Percentiles rank a stretch among this genome's conserved stretches.
phyloP scores from a whole-genome alignment of 2,329 filamentous ascomycete genomes.

The Coniosporium tulheliwenetii region DNA sequence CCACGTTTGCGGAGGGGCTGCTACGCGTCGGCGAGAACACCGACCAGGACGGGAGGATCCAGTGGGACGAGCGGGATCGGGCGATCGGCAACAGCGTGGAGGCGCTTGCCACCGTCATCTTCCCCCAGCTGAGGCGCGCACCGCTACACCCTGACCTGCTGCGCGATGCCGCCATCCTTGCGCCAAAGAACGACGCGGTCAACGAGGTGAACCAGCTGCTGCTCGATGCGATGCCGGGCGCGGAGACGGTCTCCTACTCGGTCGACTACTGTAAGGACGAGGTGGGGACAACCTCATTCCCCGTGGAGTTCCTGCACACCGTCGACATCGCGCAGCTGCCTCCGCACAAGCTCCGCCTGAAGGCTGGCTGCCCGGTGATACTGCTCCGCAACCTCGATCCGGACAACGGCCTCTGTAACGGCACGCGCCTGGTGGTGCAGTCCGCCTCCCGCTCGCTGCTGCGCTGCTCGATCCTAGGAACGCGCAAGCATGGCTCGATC shows the following conservation, averaged over 20 bases:
- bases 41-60: background rate
- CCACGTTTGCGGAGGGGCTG: background rate
- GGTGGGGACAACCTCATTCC: background rate
- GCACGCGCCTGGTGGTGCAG: slow-evolving; percentile 1
- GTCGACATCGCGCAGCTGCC: background rate
- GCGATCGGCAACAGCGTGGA: background rate
- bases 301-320: slow-evolving; percentile 1
- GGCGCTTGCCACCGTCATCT: background rate
- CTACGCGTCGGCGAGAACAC: slow-evolving; percentile 1
- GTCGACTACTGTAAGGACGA: slow-evolving; percentile 1
- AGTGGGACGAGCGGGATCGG: background rate
- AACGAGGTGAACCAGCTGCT: background rate
- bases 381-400: no score
- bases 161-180: background rate
- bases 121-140: background rate
- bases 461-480: slow-evolving; percentile 1
- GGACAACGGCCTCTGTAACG: slow-evolving; percentile 1
- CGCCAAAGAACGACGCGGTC: slow-evolving; percentile 1
- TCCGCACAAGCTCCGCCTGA: slow-evolving; percentile 1
- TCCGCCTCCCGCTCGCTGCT: background rate
- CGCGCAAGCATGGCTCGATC: background rate
- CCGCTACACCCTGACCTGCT: background rate
- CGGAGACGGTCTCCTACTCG: background rate
- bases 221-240: slow-evolving; percentile 1
- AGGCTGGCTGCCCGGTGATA: slow-evolving; percentile 1